Evolutionary conservation across 495 filamentous ascomycete genomes (phyloP).

Genomic region (Oidiodendron maius): DNA sequence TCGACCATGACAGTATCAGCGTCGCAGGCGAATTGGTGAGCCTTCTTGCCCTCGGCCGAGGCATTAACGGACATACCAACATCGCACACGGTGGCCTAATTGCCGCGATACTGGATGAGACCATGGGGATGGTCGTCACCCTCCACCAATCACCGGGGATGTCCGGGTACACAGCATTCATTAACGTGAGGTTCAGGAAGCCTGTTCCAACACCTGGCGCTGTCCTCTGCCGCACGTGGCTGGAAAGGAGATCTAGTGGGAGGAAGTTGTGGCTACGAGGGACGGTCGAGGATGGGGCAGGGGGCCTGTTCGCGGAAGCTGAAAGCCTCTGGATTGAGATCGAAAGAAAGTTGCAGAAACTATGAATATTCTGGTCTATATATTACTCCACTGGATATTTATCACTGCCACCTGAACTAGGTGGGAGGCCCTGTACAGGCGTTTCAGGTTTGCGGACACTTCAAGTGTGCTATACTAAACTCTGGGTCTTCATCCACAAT

Average conservation of each 20-base stretch:
- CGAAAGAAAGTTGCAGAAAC: too few relatives aligned
- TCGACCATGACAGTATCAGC: conserved; percentile 19
- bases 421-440: too few relatives aligned
- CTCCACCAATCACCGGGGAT: conserved; percentile 10
- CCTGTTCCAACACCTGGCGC: conserved; percentile 24
- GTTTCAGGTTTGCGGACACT: too few relatives aligned
- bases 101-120: conserved; percentile 21
- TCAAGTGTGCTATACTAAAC: too few relatives aligned
- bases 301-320: conserved; percentile 22
- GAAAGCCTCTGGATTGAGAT: conserved; percentile 24
- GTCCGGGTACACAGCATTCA: conserved; percentile 22
- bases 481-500: too few relatives aligned
- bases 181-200: conserved; percentile 26
- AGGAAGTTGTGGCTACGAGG: conserved; percentile 25
- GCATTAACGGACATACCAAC: conserved; percentile 15
- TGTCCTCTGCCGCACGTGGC: conserved; percentile 20
- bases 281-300: conserved; percentile 26
- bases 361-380: too few relatives aligned
- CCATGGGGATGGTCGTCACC: conserved; percentile 17
- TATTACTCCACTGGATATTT: too few relatives aligned
- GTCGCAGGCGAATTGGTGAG: background rate
- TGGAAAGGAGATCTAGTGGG: conserved; percentile 22
- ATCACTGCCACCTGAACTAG: too few relatives aligned
- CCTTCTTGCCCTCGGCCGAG: conserved; percentile 4
- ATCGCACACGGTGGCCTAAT: conserved; percentile 18